Conservation (phyloP, 148 eudicot genomes). For the Talinum fruticosum region DNA sequence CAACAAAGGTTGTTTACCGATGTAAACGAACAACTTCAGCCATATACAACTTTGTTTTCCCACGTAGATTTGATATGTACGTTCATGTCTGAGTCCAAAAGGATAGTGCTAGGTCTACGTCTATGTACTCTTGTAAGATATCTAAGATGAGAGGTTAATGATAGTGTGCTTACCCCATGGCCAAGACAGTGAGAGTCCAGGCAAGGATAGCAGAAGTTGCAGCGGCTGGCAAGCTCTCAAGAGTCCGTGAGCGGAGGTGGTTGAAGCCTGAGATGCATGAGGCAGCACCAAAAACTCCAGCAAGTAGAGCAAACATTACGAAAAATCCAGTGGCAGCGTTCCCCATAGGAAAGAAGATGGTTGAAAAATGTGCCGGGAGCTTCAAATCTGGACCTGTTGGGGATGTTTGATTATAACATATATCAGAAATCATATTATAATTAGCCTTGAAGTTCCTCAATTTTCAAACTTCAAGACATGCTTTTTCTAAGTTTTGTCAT, state of each 20-base stretch:
- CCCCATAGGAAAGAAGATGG: conserved; percentile 92
- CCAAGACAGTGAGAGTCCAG: conserved; percentile 76
- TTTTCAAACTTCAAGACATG: no score
- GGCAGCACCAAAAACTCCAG: conserved; percentile 81
- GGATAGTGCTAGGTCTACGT: no score
- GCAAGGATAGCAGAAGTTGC: conserved; percentile 62
- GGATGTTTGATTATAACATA: not conserved
- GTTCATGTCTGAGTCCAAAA: no score
- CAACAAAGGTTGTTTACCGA: no score
- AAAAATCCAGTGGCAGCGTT: conserved; percentile 92
- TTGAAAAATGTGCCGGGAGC: conserved; percentile 87
- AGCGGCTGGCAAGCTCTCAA: conserved; percentile 51
- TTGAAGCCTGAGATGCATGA: conserved; percentile 59
- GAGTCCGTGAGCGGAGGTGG: conserved; percentile 51
- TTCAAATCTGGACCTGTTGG: conserved; percentile 60
- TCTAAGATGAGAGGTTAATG: no score
- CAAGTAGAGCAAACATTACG: conserved; percentile 63
- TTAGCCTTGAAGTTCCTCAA: not conserved
- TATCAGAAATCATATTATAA: not conserved
- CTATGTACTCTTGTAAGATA: no score
- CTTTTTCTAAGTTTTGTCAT: no score
- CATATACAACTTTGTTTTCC: no score
- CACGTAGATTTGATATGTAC: no score
- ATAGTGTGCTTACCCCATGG: conserved; percentile 93
- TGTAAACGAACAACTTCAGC: no score